A percentile compares a stretch with the other conserved stretches of the same genome.
These are phyloP conservation scores for Debaryomyces hansenii DNA, from an alignment of 805 yeast genomes.

Conservation along the genomic window DNA sequence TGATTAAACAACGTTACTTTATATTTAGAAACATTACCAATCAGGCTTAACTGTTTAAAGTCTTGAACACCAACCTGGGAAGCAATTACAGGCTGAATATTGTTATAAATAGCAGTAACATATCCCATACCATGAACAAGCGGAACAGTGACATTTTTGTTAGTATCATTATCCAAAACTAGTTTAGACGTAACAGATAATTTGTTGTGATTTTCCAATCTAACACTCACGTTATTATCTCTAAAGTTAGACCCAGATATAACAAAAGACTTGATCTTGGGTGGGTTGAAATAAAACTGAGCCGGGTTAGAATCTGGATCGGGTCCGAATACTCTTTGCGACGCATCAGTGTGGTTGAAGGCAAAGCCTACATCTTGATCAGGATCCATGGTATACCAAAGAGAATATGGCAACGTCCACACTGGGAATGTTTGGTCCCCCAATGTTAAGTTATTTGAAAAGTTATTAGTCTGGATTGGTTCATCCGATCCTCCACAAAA, in stretches of 20 bases:
- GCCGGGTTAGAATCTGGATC: slow-evolving; percentile 53
- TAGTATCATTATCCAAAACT: slow-evolving; percentile 8
- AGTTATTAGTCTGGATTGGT: slow-evolving; percentile 75
- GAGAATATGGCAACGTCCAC: slow-evolving; percentile 81
- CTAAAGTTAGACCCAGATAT: slow-evolving; percentile 30
- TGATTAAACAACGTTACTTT: slow-evolving; percentile 53
- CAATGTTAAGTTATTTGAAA: slow-evolving; percentile 70
- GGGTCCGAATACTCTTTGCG: slow-evolving; percentile 70
- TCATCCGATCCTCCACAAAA: slow-evolving; percentile 15
- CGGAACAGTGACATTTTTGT: slow-evolving; percentile 45
- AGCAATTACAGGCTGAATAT: slow-evolving; percentile 53
- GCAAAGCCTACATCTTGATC: slow-evolving; percentile 61
- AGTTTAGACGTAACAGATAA: slow-evolving; percentile 29
- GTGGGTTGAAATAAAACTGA: slow-evolving; percentile 68
- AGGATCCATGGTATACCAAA: slow-evolving; percentile 59
- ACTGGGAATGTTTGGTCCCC: slow-evolving; percentile 66
- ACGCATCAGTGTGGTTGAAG: slow-evolving; percentile 57
- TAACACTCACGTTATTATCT: slow-evolving; percentile 15
- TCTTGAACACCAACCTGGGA: slow-evolving; percentile 65
- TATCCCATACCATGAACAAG: slow-evolving; percentile 81
- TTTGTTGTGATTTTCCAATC: slow-evolving; percentile 27
- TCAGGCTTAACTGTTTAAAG: slow-evolving; percentile 37
- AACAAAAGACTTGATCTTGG: slow-evolving; percentile 60
- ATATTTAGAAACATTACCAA: slow-evolving; percentile 51
- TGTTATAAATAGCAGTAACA: slow-evolving; percentile 59